phyloP scores from a whole-genome alignment of 176 grass and related monocot genomes.

The Saccharum spontaneum region DNA sequence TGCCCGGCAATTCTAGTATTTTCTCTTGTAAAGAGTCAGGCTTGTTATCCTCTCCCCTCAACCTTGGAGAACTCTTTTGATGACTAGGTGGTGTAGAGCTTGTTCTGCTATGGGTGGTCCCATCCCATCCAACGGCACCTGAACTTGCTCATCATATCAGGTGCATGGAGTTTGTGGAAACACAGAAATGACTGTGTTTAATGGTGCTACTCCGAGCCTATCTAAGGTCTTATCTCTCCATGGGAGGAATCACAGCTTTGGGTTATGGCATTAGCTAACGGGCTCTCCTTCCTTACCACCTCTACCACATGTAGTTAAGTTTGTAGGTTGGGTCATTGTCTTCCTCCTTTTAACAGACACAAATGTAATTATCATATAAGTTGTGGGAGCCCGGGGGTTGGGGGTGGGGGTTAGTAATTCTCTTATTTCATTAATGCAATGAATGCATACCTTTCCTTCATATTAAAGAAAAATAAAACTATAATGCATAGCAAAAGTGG shows the following conservation, averaged over 20 bases:
- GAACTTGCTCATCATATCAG: neutral
- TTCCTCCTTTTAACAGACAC: neutral
- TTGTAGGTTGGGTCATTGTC: neutral
- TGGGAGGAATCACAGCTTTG: neutral
- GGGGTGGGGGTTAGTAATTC: neutral
- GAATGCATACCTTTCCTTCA: neutral
- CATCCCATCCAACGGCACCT: neutral
- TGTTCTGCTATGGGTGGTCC: neutral
- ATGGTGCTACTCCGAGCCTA: neutral
- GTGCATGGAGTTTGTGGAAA: neutral
- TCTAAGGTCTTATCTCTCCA: neutral
- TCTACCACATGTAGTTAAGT: neutral
- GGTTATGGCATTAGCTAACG: neutral
- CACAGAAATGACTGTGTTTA: neutral
- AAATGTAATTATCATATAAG: neutral
- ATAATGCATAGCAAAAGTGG: slow-evolving; percentile 10
- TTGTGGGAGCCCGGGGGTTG: neutral
- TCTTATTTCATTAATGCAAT: neutral
- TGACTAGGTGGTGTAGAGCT: neutral
- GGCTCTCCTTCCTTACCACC: neutral
- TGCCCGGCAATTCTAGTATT: neutral
- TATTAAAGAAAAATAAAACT: neutral
- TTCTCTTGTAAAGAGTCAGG: neutral
- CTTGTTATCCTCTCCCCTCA: neutral
- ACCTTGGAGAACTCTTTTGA: neutral